Evolutionary conservation across 2,329 filamentous ascomycete species (phyloP).

Genomic region (Apiospora aurea): DNA sequence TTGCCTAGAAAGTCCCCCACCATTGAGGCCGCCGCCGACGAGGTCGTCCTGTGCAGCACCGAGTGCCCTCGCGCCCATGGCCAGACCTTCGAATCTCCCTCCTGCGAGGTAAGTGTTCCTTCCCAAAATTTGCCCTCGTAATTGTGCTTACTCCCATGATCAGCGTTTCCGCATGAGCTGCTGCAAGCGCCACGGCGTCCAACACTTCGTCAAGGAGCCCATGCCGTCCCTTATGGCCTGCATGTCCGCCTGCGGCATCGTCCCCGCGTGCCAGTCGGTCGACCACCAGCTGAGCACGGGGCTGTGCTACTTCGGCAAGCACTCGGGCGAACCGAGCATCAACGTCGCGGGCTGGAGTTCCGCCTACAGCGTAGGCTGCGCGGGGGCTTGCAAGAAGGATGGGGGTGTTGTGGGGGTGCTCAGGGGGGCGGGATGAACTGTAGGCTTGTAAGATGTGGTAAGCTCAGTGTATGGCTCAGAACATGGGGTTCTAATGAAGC

Average conservation of each 20-base stretch:
- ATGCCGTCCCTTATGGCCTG: constrained; percentile 12
- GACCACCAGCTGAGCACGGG: neutral
- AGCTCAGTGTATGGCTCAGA: no score
- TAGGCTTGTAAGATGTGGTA: neutral
- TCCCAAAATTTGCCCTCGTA: no score
- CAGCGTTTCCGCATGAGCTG: no score
- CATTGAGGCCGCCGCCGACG: no score
- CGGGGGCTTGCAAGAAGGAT: constrained; percentile 4
- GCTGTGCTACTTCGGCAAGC: constrained; percentile 21
- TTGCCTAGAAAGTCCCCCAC: no score
- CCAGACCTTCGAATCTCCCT: no score
- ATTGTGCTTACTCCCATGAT: no score
- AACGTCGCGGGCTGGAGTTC: constrained; percentile 12
- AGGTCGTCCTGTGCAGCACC: no score
- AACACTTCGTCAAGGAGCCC: constrained; percentile 3
- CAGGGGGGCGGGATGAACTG: neutral
- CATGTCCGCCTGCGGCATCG: neutral
- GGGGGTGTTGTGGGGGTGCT: neutral
- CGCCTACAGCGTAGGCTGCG: constrained; percentile 13
- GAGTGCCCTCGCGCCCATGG: no score
- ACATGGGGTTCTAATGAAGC: no score
- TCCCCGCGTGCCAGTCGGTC: constrained; percentile 15
- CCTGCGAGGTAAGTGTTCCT: no score
- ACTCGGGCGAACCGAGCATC: constrained; percentile 17
- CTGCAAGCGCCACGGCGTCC: no score